These are phyloP conservation scores for Leccinum pachyderme DNA, from an alignment of 1,284 basidiomycete species.

Conservation along the genomic window DNA sequence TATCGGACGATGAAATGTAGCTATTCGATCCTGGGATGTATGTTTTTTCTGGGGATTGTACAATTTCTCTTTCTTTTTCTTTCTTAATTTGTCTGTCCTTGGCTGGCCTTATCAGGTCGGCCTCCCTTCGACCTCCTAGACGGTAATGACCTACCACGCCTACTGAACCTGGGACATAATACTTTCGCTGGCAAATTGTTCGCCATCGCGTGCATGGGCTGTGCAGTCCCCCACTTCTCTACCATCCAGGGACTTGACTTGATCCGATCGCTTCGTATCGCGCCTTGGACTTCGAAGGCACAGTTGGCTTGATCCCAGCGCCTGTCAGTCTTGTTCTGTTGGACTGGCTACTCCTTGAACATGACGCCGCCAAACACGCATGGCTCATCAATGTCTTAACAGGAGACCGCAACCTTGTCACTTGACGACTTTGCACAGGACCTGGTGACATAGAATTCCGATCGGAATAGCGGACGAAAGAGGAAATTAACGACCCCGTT, in stretches of 20 bases:
- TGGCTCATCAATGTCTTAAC: not conserved
- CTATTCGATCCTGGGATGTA: constrained; percentile 8
- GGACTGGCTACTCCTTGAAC: not conserved
- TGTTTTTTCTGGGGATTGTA: constrained; percentile 6
- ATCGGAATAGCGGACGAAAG: not conserved
- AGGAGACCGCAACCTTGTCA: not conserved
- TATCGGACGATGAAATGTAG: constrained; percentile 46
- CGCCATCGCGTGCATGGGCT: constrained; percentile 1
- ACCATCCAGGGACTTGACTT: constrained; percentile 12
- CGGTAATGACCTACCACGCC: not conserved
- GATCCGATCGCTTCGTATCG: constrained; percentile 19
- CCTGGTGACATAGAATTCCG: not conserved
- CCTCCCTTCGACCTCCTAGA: not conserved
- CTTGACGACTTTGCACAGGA: not conserved
- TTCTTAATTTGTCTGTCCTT: not conserved
- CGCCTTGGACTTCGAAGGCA: constrained; percentile 13
- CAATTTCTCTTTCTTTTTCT: not conserved
- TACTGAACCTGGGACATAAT: not conserved
- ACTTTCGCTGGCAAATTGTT: constrained; percentile 1
- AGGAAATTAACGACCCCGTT: not conserved
- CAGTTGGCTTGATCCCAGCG: constrained; percentile 4
- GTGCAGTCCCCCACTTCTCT: constrained; percentile 3
- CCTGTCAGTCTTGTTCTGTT: not conserved
- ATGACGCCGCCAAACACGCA: not conserved
- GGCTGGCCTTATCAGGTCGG: constrained; percentile 3